Percentiles rank a stretch among this genome's conserved stretches.
Evolutionary conservation across 2,329 filamentous ascomycete genomes (phyloP).

Genomic region (Seiridium cupressi): DNA sequence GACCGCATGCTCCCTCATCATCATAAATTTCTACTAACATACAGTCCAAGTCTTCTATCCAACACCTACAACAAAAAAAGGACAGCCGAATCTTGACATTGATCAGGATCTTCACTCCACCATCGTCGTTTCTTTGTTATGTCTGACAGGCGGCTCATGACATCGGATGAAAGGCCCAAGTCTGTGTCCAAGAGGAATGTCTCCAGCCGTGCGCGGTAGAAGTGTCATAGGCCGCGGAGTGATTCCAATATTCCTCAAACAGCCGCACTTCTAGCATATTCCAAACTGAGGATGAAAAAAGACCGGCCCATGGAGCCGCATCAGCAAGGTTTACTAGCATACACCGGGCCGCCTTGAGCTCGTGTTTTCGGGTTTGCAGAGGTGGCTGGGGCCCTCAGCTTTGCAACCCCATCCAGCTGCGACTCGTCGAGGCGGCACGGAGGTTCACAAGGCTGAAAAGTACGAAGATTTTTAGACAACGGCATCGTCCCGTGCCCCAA

Average conservation of each 20-base stretch:
- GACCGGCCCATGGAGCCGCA: neutral
- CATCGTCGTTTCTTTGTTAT: neutral
- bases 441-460: no score
- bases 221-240: neutral
- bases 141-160: neutral
- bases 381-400: neutral
- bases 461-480: neutral
- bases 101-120: neutral
- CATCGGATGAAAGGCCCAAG: neutral
- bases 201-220: neutral
- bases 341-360: neutral
- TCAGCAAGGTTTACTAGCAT: neutral
- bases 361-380: neutral
- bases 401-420: no score
- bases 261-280: neutral
- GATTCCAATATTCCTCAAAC: neutral
- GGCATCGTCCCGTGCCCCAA: neutral
- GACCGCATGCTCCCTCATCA: no score
- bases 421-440: no score
- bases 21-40: no score
- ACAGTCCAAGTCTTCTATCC: no score
- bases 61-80: no score
- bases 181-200: neutral
- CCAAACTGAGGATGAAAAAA: neutral
- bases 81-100: neutral